Percentiles rank a stretch among this genome's conserved stretches.
Evolutionary conservation across 257 asterid genomes (phyloP).

Genomic region (Salvia splendens): DNA sequence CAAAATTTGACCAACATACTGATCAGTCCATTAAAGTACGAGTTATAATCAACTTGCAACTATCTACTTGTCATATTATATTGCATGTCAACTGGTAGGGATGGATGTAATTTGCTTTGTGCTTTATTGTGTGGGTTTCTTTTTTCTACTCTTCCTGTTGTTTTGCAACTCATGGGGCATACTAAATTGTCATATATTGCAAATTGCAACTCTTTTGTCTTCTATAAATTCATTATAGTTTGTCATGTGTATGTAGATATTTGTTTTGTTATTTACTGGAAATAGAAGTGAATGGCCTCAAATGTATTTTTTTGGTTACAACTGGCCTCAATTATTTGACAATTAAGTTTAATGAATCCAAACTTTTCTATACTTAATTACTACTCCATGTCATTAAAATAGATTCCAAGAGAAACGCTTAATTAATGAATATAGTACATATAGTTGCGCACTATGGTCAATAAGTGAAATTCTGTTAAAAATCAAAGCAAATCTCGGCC

Average conservation of each 20-base stretch:
- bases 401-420: no score
- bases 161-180: background rate
- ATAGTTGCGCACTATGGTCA: no score
- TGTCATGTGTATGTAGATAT: background rate
- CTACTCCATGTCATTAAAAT: no score
- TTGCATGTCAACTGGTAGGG: background rate
- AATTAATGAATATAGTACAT: no score
- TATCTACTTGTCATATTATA: background rate
- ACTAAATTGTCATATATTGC: constrained; percentile 21
- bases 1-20: constrained; percentile 26
- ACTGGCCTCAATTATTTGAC: no score
- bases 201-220: constrained; percentile 14
- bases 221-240: constrained; percentile 1
- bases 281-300: no score
- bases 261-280: no score
- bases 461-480: no score
- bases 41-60: constrained; percentile 11
- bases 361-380: no score
- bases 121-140: background rate
- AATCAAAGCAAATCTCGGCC: no score
- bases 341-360: no score
- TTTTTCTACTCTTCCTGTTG: background rate
- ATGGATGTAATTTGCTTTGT: constrained; percentile 12
- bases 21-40: background rate
- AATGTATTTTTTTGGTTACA: no score